phyloP scores from a whole-genome alignment of 768 basidiomycete species.

The Tulasnella sp. region DNA sequence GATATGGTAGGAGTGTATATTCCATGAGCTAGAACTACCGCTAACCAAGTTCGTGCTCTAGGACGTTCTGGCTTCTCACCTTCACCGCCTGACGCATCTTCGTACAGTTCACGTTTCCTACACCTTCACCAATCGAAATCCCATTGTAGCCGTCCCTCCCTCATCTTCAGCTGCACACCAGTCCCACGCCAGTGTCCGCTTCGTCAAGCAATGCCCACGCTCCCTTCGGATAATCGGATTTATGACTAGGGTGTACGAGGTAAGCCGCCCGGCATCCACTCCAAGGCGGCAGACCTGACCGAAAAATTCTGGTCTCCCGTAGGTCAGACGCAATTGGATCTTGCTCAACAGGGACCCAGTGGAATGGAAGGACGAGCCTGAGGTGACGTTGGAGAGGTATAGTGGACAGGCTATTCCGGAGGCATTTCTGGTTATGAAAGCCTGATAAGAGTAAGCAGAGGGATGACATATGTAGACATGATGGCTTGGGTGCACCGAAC shows the following conservation, averaged over 20 bases:
- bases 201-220: constrained; percentile 41
- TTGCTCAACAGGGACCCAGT: constrained; percentile 39
- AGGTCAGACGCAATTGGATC: constrained; percentile 43
- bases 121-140: constrained; percentile 26
- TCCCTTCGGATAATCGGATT: constrained; percentile 61
- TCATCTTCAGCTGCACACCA: constrained; percentile 22
- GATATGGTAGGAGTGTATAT: not conserved
- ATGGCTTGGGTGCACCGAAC: too few species aligned
- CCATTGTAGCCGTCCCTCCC: not conserved
- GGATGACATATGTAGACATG: not conserved
- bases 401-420: constrained; percentile 68
- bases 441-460: not conserved
- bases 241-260: constrained; percentile 68
- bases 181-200: constrained; percentile 28
- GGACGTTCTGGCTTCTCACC: constrained; percentile 42
- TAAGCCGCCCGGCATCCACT: constrained; percentile 34
- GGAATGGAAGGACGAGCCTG: constrained; percentile 40
- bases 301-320: constrained; percentile 14
- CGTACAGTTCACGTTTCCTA: constrained; percentile 62
- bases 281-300: constrained; percentile 1
- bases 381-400: constrained; percentile 47
- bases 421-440: constrained; percentile 57
- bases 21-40: constrained; percentile 30
- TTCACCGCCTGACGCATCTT: constrained; percentile 48
- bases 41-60: constrained; percentile 30